Base-by-base conservation (phyloP, 768 basidiomycete genomes). In the Exsudoporus frostii region DNA sequence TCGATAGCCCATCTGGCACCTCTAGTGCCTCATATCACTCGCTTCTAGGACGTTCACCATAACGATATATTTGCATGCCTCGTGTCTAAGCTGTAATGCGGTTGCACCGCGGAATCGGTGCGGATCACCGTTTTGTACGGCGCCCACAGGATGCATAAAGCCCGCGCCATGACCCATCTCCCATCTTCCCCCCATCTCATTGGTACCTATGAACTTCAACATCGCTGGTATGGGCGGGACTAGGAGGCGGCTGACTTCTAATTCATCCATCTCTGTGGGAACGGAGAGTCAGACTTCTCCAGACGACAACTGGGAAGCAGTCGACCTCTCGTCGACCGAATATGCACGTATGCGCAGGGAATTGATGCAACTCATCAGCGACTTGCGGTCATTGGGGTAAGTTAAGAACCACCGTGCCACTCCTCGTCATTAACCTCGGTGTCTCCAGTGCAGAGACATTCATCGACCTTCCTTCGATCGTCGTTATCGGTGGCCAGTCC, bases 401-500 rank as follows among this genome's bases (percentile, higher is more conserved):
- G 64, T 63, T 15, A 2, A 17, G 7, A 43, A 27, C 14, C 8
- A 3, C 19, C 8, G 24, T 27, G 6, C 14, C 20, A 41, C 36
- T 45, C 19, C 20, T 7, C 15, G 8, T 15, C 20, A 25, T 24
- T 61, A 33, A 64, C 4, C 15, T 27, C 19, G n/a, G 3, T 37
- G 45, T 50, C 27, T 27, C 10, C 52, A 80, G 79, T 4, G 76
- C 73, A 7, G 60, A 69, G 2, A 62, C 61, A 7, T 30, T 73
- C 32, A 68, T 83, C 1, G 73, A 78, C 51, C 58, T 82, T 15
- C 82, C 82, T n/a, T 70, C 74, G 7, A 74, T 83, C 10, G 78
- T 74, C 0, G 81, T 83, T 5, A 82, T 83, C 25, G 82, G 82
- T 1, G 71, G 75, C 9, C 82, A 83, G 54, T 83, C 82, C 0